phyloP scores from a whole-genome alignment of 192 early-diverging fungal species.

The Rhizoclosmatium sp. region DNA sequence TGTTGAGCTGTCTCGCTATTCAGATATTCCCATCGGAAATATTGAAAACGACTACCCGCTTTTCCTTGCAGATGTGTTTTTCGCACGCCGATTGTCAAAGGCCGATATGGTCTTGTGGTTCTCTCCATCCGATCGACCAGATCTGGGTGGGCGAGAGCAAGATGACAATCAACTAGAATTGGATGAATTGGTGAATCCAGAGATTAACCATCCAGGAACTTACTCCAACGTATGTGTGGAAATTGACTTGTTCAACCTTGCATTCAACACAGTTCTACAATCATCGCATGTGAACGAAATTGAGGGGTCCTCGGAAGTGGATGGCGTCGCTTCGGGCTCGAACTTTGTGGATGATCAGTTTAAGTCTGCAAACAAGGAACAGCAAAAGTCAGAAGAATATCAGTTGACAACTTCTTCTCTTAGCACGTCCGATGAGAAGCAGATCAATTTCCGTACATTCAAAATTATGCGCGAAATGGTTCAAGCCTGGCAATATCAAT shows the following conservation, averaged over 20 bases:
- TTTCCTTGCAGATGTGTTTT: constrained; percentile 83
- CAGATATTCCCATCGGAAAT: constrained; percentile 91
- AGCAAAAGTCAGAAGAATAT: constrained; percentile 26
- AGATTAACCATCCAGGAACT: constrained; percentile 78
- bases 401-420: constrained; percentile 35
- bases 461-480: constrained; percentile 79
- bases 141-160: constrained; percentile 86
- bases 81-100: constrained; percentile 80
- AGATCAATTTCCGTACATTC: constrained; percentile 66
- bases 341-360: constrained; percentile 72
- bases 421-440: constrained; percentile 49
- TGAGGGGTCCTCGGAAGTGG: constrained; percentile 61
- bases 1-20: constrained; percentile 77
- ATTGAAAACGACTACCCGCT: constrained; percentile 81
- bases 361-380: constrained; percentile 21
- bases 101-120: constrained; percentile 91
- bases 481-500: constrained; percentile 79
- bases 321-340: constrained; percentile 6
- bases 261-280: constrained; percentile 84
- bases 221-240: constrained; percentile 87
- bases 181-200: constrained; percentile 68
- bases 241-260: constrained; percentile 80
- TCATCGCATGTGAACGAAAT: constrained; percentile 79
- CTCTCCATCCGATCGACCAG: constrained; percentile 79
- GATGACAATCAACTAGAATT: constrained; percentile 73